phyloP scores from a whole-genome alignment of 768 basidiomycete species.

The Mycena filopes region DNA sequence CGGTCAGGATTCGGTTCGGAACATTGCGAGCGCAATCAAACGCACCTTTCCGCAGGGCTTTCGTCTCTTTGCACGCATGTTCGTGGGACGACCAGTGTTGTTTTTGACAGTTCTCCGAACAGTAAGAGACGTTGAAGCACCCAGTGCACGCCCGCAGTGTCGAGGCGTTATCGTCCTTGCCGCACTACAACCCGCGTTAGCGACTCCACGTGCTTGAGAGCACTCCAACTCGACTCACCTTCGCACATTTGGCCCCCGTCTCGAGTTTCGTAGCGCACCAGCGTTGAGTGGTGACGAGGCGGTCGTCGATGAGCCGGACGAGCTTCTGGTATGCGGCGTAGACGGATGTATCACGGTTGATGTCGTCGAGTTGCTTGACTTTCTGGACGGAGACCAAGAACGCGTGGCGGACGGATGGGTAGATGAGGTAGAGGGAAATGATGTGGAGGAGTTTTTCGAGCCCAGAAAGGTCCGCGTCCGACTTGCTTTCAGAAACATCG shows the following conservation, averaged over 20 bases:
- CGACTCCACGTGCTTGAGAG: too few relatives aligned
- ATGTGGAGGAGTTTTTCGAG: not conserved
- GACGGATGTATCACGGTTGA: not conserved
- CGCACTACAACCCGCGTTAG: not conserved
- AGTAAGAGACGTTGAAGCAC: not conserved
- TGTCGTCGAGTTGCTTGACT: not conserved
- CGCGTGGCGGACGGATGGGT: constrained; percentile 10
- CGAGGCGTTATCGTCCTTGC: not conserved
- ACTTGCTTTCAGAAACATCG: too few relatives aligned
- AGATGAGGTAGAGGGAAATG: constrained; percentile 7
- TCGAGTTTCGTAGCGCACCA: not conserved
- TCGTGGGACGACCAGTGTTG: not conserved
- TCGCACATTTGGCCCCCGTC: not conserved
- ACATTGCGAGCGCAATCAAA: too few relatives aligned
- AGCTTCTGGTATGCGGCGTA: not conserved
- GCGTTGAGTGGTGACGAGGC: not conserved
- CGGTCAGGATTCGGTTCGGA: too few relatives aligned
- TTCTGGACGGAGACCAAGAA: not conserved
- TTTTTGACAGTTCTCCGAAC: constrained; percentile 7
- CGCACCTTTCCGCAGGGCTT: not conserved
- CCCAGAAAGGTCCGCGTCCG: not conserved
- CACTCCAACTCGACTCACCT: too few relatives aligned
- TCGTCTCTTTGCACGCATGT: not conserved
- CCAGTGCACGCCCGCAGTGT: constrained; percentile 3
- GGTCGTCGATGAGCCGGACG: not conserved